A percentile compares a stretch with the other conserved stretches of the same genome.
phyloP scores from a whole-genome alignment of 2,329 filamentous ascomycete genomes.

The Peltaster fructicola region DNA sequence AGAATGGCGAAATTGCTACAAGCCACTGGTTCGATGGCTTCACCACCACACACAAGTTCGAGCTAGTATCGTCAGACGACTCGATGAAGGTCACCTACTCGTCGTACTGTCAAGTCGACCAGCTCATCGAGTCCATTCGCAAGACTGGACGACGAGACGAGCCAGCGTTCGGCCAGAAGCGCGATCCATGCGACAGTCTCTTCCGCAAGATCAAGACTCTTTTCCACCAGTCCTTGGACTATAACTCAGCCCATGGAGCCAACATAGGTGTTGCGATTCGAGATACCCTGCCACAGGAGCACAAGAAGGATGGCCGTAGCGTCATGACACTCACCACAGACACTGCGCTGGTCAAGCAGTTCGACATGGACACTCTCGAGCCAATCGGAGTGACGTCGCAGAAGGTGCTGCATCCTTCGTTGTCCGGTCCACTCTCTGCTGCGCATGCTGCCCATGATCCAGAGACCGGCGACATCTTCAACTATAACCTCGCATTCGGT shows the following conservation, averaged over 20 bases:
- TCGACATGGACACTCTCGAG: conserved; percentile 56
- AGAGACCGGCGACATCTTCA: conserved; percentile 56
- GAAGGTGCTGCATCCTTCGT: conserved; percentile 42
- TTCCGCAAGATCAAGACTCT: conserved; percentile 54
- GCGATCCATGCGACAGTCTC: conserved; percentile 56
- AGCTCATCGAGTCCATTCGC: conserved; percentile 41
- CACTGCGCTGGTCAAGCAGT: conserved; percentile 41
- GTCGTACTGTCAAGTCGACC: conserved; percentile 50
- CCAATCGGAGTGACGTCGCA: conserved; percentile 49
- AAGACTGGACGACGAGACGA: conserved; percentile 36
- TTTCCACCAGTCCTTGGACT: conserved; percentile 26
- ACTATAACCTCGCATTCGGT: conserved; percentile 59
- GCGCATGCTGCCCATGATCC: conserved; percentile 59
- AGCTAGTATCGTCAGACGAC: conserved; percentile 35
- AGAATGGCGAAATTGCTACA: conserved; percentile 39
- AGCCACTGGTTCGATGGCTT: conserved; percentile 74
- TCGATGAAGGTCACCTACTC: conserved; percentile 44
- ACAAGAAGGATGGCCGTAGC: conserved; percentile 8
- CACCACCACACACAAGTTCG: conserved; percentile 52
- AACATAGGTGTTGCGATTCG: conserved; percentile 53
- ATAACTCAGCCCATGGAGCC: conserved; percentile 17
- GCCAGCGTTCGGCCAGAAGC: conserved; percentile 51
- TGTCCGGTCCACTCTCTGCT: conserved; percentile 49
- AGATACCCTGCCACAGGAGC: conserved; percentile 41
- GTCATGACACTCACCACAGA: conserved; percentile 40